phyloP scores from a whole-genome alignment of 129 eudicot genomes.

The Oenanthe sinensis region DNA sequence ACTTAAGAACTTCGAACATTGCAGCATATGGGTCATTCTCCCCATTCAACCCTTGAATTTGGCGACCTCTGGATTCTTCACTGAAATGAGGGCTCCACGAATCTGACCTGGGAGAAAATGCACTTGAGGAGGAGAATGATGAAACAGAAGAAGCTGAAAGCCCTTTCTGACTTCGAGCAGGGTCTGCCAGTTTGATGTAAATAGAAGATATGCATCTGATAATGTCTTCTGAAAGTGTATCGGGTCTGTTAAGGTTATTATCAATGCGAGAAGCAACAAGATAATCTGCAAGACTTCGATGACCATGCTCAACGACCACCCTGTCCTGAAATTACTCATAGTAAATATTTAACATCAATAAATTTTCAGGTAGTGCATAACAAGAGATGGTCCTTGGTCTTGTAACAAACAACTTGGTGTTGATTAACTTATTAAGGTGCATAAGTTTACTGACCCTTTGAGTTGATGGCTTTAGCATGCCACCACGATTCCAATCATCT shows the following conservation, averaged over 20 bases:
- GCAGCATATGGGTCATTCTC: slow-evolving; percentile 42
- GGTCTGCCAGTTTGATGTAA: slow-evolving; percentile 70
- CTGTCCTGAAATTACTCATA: slow-evolving; percentile 41
- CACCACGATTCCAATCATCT: slow-evolving; percentile 25
- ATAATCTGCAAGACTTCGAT: slow-evolving; percentile 70
- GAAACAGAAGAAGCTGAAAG: slow-evolving; percentile 59
- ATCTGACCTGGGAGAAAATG: slow-evolving; percentile 64
- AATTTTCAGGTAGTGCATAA: slow-evolving; percentile 4
- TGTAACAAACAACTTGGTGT: neutral
- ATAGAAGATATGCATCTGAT: slow-evolving; percentile 69
- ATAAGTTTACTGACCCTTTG: slow-evolving; percentile 35
- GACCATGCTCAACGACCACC: slow-evolving; percentile 26
- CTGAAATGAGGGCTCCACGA: slow-evolving; percentile 71
- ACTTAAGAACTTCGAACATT: slow-evolving; percentile 51
- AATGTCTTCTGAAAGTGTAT: slow-evolving; percentile 64
- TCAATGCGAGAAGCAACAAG: slow-evolving; percentile 40
- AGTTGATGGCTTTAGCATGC: slow-evolving; percentile 34
- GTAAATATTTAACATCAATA: neutral
- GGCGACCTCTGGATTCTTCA: slow-evolving; percentile 33
- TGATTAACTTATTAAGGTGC: neutral
- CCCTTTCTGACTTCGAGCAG: slow-evolving; percentile 29
- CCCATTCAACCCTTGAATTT: slow-evolving; percentile 31
- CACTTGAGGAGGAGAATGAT: slow-evolving; percentile 55
- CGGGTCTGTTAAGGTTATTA: slow-evolving; percentile 39
- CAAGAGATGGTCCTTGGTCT: neutral